Evolutionary conservation across 805 yeast species (phyloP).

Genomic region (Saccharomycopsis malanga): DNA sequence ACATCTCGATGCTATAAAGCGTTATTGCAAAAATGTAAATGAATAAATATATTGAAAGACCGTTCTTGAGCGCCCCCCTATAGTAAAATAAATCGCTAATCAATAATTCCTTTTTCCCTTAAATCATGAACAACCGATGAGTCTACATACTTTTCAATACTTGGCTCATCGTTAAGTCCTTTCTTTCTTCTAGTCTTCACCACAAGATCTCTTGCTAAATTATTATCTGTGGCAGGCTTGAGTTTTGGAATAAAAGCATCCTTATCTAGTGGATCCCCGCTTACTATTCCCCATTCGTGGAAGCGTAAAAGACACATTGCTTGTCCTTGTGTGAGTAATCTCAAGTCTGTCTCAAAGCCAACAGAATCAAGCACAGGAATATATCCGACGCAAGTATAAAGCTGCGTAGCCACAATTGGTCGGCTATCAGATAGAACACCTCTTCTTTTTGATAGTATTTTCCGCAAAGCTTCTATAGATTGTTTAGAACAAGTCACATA

Average conservation of each 20-base stretch:
- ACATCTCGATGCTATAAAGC: too few relatives aligned
- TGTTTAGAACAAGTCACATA: constrained; percentile 48
- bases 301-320: constrained; percentile 64
- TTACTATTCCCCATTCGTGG: constrained; percentile 68
- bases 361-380: constrained; percentile 87
- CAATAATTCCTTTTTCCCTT: constrained; percentile 4
- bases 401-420: constrained; percentile 68
- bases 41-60: too few relatives aligned
- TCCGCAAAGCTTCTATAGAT: constrained; percentile 43
- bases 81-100: not conserved
- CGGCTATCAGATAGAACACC: constrained; percentile 47
- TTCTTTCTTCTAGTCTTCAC: constrained; percentile 84
- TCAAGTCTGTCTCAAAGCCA: constrained; percentile 82
- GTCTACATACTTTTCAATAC: constrained; percentile 33
- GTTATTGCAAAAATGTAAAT: too few relatives aligned
- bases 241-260: constrained; percentile 57
- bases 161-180: constrained; percentile 71
- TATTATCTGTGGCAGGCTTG: constrained; percentile 62
- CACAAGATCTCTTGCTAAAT: constrained; percentile 82
- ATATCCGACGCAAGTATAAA: constrained; percentile 52
- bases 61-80: too few relatives aligned
- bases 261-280: constrained; percentile 85
- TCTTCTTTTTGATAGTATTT: constrained; percentile 54
- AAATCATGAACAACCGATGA: not conserved
- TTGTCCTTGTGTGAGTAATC: constrained; percentile 71